Evolutionary conservation across 257 asterid species (phyloP), one percentile per base, ranked within the genome.

Genomic region (Solanum virginianum): DNA sequence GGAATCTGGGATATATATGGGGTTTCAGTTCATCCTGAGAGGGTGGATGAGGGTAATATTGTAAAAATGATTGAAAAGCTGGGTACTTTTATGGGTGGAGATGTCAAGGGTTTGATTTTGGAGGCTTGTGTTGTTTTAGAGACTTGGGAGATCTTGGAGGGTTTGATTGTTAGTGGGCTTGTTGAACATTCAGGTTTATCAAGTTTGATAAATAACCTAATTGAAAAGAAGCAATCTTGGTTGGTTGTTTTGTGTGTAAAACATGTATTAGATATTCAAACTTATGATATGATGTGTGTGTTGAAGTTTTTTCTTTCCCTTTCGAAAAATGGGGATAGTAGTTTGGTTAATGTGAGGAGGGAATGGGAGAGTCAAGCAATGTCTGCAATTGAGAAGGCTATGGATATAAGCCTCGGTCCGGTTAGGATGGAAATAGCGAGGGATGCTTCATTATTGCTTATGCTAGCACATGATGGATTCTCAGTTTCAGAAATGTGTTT

Each of bases 391-490:
- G 93, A 91, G 39, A 91, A 89, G 86, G 95, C 89, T 2, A 89
- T 90, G 18, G 93, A 82, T 55, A 85, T 82, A 45, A 87, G 77
- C 41, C 88, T 88, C 45, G 80, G 85, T 75, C 87, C 85, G 84
- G 91, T 90, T 74, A 91, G 88, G 1, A 83, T 75, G 88, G 79
- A 29, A 56, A 85, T 88, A 83, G 96, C 92, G 1, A 94, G 88
- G 89, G 94, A 94, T 17, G 94, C 98, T 0, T 86, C 95, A 0
- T 53, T 95, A 57, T 89, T 92, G 90, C 81, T 96, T 86, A 95
- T 96, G 98, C 20, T 94, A 85, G 98, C 93, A 7, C 91, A 92
- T 75, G 98, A 96, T 88, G 98, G 92, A 32, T 95, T 96, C 86
- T 90, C 93, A 0, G 92, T 90, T 54, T 86, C 92, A 2, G 99